phyloP scores from a whole-genome alignment of 306 rosid genomes.

The Vachellia collinsii region DNA sequence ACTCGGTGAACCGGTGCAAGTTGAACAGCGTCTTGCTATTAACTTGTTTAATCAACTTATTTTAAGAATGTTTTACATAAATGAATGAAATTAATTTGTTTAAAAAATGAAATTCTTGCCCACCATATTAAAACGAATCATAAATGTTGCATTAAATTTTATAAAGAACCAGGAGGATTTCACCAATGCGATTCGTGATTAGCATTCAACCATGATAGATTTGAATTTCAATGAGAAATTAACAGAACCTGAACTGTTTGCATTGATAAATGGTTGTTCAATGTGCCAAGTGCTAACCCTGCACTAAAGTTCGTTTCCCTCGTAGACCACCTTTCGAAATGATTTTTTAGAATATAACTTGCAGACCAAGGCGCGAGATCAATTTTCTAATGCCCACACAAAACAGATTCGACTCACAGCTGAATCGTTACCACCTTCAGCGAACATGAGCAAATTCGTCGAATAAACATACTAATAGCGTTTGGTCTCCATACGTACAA shows the following conservation, averaged over 20 bases:
- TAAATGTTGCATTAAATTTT: too few species aligned
- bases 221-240: not conserved
- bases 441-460: not conserved
- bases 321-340: not conserved
- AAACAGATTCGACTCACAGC: not conserved
- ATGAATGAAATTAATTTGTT: too few species aligned
- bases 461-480: not conserved
- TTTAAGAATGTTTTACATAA: too few species aligned
- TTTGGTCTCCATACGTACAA: not conserved
- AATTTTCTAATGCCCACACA: not conserved
- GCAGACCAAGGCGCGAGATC: not conserved
- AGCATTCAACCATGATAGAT: not conserved
- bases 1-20: too few species aligned
- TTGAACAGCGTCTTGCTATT: too few species aligned
- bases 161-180: too few species aligned
- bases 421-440: not conserved
- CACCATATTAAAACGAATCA: too few species aligned
- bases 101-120: too few species aligned
- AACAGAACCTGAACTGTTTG: not conserved
- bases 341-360: not conserved
- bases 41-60: too few species aligned
- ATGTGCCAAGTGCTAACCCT: not conserved
- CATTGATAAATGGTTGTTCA: not conserved
- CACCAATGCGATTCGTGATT: not conserved
- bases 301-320: not conserved